These are phyloP conservation scores for Agrostemma githago DNA, from an alignment of 148 eudicot species.

Conservation along the genomic window DNA sequence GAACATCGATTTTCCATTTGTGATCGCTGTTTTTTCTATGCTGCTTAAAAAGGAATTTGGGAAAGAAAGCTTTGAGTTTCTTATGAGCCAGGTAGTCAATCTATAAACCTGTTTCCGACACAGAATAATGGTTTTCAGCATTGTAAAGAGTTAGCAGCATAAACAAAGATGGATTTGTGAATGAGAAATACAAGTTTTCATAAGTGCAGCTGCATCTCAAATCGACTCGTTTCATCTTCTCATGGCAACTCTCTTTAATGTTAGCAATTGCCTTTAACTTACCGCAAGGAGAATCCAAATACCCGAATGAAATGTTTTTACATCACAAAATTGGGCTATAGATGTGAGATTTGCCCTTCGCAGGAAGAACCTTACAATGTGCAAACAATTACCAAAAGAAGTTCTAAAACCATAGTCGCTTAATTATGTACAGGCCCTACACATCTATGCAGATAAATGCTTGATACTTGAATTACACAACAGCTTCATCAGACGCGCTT, in stretches of 20 bases:
- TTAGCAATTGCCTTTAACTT: not conserved
- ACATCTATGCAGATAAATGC: not conserved
- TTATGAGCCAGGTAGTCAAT: too few relatives aligned
- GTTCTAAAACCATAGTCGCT: not conserved
- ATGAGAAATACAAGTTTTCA: too few relatives aligned
- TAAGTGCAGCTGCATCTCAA: too few relatives aligned
- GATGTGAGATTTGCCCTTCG: not conserved
- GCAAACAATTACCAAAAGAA: not conserved
- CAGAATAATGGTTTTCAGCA: not conserved
- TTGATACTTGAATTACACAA: constrained; percentile 14
- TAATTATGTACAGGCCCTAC: constrained; percentile 12
- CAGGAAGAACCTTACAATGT: not conserved
- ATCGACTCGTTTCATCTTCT: too few relatives aligned
- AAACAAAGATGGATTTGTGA: too few relatives aligned
- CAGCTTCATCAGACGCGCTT: constrained; percentile 28
- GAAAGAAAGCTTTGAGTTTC: too few relatives aligned
- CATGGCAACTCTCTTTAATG: not conserved
- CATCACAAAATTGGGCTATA: not conserved
- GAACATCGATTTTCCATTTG: too few relatives aligned
- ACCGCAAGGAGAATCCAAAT: not conserved
- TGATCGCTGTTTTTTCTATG: too few relatives aligned
- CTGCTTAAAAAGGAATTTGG: too few relatives aligned
- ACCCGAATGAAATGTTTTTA: not conserved
- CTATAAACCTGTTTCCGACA: not conserved
- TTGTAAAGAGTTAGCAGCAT: not conserved